Base-by-base conservation (phyloP, 2,329 filamentous ascomycete species). In the Lizonia empirigonia region DNA sequence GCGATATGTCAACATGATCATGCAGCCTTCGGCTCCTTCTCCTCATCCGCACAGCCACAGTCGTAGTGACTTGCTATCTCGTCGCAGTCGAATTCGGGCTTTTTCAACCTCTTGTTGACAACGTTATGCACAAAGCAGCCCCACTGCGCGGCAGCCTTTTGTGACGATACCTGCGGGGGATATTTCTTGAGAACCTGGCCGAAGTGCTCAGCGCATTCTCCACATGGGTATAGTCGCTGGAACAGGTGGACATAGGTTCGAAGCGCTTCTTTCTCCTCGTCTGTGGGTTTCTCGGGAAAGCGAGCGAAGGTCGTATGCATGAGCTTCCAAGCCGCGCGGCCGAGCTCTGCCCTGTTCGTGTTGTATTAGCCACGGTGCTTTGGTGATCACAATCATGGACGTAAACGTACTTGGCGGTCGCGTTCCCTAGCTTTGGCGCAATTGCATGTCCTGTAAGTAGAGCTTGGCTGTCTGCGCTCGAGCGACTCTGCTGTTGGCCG, bases 391-490 rank as follows among this genome's bases (percentile, higher is more conserved):
- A 9, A n/a, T 4, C 20, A 23, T 10, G 10, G 20, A 53, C 20
- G 19, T 47, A 12, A 26, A 68, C 71, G 29, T 71, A 73, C 71
- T 93, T 94, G 45, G 85, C 78, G 6, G 90, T 94, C 53, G 87
- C 89, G 74, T 94, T 94, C 67, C 89, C 90, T 44, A 94, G 78
- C 74, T 90, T 91, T 1, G 89, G 87, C 41, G 89, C 89, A 64
- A 91, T 93, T 3, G 85, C 86, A 47, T 84, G 84, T 48, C 88
- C 89, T 15, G 80, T 79, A 18, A 91, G 77, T 29, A 68, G 59
- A 9, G 67, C 55, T n/a, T 48, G 44, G n/a, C 15, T 48, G 12
- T 35, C 29, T 29, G 59, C 60, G 50, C 69, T 67, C 18, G 55
- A 50, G 55, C 55, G 50, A 40, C 55, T 48, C 37, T 63, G 41